phyloP scores from a whole-genome alignment of 2,329 filamentous ascomycete species.

The Coniochaeta pulveracea region DNA sequence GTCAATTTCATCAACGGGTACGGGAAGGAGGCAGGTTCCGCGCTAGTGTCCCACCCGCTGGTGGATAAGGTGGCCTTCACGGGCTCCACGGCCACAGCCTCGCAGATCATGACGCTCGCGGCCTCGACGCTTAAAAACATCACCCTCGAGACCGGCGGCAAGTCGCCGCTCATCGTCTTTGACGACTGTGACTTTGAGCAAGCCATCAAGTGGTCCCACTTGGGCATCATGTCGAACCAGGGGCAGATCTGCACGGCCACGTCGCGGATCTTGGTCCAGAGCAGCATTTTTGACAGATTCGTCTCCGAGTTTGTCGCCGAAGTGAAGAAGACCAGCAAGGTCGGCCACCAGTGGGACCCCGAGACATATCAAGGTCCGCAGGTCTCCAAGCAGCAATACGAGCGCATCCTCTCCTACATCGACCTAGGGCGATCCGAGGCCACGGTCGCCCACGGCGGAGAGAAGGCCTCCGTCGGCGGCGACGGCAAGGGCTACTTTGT shows the following conservation, averaged over 20 bases:
- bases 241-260: constrained; percentile 52
- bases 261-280: constrained; percentile 49
- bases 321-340: constrained; percentile 42
- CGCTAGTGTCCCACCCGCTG: constrained; percentile 49
- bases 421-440: constrained; percentile 53
- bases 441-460: constrained; percentile 48
- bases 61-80: constrained; percentile 66
- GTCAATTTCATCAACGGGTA: constrained; percentile 62
- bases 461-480: constrained; percentile 32
- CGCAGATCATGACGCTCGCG: constrained; percentile 62
- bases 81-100: constrained; percentile 56
- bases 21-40: constrained; percentile 52
- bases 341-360: constrained; percentile 58
- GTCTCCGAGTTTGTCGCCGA: constrained; percentile 49
- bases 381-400: constrained; percentile 56
- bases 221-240: constrained; percentile 42
- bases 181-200: constrained; percentile 50
- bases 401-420: constrained; percentile 56
- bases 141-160: constrained; percentile 50
- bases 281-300: constrained; percentile 46
- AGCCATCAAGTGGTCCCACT: constrained; percentile 41
- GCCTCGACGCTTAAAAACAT: constrained; percentile 50
- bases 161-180: constrained; percentile 48
- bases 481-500: constrained; percentile 31
- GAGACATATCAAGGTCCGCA: constrained; percentile 60